Evolutionary conservation across 2,329 filamentous ascomycete species (phyloP), one percentile per base, ranked within the genome.

Genomic region (Beauveria caledonica): DNA sequence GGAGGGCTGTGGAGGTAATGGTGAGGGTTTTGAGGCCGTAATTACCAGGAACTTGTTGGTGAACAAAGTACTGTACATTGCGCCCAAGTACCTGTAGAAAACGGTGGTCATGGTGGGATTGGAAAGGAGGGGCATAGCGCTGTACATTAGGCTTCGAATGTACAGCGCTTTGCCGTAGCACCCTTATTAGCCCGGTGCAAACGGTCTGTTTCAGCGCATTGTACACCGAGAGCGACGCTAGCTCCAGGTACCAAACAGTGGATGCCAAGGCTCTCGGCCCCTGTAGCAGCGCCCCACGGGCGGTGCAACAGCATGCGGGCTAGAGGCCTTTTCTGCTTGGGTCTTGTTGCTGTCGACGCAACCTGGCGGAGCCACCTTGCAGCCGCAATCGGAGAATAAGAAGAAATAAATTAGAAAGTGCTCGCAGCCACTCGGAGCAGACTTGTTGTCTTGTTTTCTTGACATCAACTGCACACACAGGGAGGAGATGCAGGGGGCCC

Each of bases 1-100:
- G 60, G 60, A 62, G 48, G 45, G 53, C 29, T 53, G 64, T 63
- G 63, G 66, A 64, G 48, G 53, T 36, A 29, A 25, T 17, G 9
- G 40, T 15, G 49, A 27, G 19, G 25, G 13, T 19, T 39, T 46
- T 3, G 19, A 46, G 44, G 11, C 11, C 33, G 33, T 36, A 36
- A 15, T 36, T 15, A 15, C 33, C 33, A 36, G 33, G 33, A 36
- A 36, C 33, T 36, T 36, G 33, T 36, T 33, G 33, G 33, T 36
- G 33, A 36, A 36, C 33, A 13, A 36, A 36, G 33, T 36, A 36
- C 33, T 13, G 29, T 33, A 36, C 11, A 15, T 36, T 15, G 33
- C 33, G 6, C 33, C 11, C 5, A 13, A 5, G 33, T 36, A 15
- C 33, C 11, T 5, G 33, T 36, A 36, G 33, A 36, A 36, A 36